Evolutionary conservation across 352 stramenopile genomes (phyloP).

Genomic region (Phytophthora quininea): DNA sequence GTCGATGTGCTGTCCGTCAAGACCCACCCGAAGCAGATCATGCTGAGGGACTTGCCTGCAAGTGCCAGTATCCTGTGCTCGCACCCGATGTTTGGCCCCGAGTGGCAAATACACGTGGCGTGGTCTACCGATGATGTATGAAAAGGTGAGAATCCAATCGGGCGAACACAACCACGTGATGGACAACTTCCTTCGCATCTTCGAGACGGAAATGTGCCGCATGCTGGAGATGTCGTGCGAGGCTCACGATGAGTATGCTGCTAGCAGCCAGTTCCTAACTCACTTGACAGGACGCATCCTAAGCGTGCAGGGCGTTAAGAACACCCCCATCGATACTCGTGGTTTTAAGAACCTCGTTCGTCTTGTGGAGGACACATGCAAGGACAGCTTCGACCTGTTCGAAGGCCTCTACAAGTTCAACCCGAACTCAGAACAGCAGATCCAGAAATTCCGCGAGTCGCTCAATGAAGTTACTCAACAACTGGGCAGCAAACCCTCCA

Average conservation of each 20-base stretch:
- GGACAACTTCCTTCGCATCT: slow-evolving; percentile 94
- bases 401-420: slow-evolving; percentile 99
- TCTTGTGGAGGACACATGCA: slow-evolving; percentile 96
- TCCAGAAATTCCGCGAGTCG: slow-evolving; percentile 76
- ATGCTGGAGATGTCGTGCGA: slow-evolving; percentile 97
- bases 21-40: slow-evolving; percentile 94
- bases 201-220: slow-evolving; percentile 95
- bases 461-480: slow-evolving; percentile 57
- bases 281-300: slow-evolving; percentile 97
- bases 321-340: slow-evolving; percentile 96
- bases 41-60: slow-evolving; percentile 91
- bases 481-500: slow-evolving; percentile 30
- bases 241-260: slow-evolving; percentile 95
- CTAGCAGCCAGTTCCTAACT: slow-evolving; percentile 98
- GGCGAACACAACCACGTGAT: slow-evolving; percentile 70
- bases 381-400: slow-evolving; percentile 98
- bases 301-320: slow-evolving; percentile 83
- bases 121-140: slow-evolving; percentile 96
- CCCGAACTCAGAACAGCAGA: slow-evolving; percentile 86
- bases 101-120: slow-evolving; percentile 96
- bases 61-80: slow-evolving; percentile 95
- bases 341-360: slow-evolving; percentile 97
- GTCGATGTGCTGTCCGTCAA: slow-evolving; percentile 99
- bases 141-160: slow-evolving; percentile 88
- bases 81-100: slow-evolving; percentile 98